Conservation (phyloP, 2,329 filamentous ascomycete species). For the Cladosporium austrohemisphaericum region DNA sequence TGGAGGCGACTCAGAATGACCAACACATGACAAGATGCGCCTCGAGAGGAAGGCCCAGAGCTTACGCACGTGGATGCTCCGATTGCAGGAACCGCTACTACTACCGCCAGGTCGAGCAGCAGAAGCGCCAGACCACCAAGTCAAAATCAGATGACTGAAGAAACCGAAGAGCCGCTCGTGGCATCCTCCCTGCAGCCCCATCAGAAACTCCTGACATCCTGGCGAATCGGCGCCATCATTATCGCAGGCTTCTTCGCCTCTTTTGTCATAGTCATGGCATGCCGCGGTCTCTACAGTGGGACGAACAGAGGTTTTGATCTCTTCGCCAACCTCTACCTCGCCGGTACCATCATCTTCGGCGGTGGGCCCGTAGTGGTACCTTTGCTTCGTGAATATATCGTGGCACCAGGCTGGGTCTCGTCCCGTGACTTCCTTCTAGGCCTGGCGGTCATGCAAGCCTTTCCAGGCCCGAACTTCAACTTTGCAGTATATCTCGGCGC, state of each 20-base stretch:
- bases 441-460: slow-evolving; percentile 66
- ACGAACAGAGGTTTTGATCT: slow-evolving; percentile 54
- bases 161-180: no score
- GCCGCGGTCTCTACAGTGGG: slow-evolving; percentile 38
- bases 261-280: slow-evolving; percentile 56
- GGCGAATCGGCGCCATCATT: slow-evolving; percentile 36
- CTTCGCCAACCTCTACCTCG: slow-evolving; percentile 70
- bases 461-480: slow-evolving; percentile 62
- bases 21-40: neutral
- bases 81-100: no score
- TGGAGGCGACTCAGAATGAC: neutral
- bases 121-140: no score
- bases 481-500: slow-evolving; percentile 45
- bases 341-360: slow-evolving; percentile 57
- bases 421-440: slow-evolving; percentile 69
- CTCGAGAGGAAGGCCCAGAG: neutral
- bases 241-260: slow-evolving; percentile 48
- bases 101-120: no score
- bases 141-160: no score
- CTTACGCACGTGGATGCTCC: neutral
- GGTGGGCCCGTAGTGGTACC: slow-evolving; percentile 46
- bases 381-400: slow-evolving; percentile 47
- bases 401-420: slow-evolving; percentile 66
- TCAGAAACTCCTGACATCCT: slow-evolving; percentile 9
- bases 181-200: neutral